phyloP scores from a whole-genome alignment of 192 early-diverging fungal genomes.

The Podochytrium sp. region DNA sequence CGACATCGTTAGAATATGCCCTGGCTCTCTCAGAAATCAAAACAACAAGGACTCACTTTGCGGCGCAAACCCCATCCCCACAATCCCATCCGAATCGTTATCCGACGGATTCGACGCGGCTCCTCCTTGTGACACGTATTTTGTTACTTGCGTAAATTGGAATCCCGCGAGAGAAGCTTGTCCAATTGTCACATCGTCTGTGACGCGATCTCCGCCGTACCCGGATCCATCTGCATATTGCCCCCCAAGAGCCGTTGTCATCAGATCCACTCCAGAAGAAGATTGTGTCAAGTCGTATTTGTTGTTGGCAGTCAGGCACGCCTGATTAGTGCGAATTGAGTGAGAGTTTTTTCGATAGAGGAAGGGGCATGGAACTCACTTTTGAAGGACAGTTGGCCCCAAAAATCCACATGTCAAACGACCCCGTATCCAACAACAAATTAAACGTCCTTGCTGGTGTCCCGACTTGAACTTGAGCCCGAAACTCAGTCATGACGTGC shows the following conservation, averaged over 20 bases:
- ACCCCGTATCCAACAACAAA: constrained; percentile 52
- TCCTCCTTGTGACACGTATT: neutral
- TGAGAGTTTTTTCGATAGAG: too few species aligned
- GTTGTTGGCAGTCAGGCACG: constrained; percentile 4
- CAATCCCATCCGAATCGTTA: constrained; percentile 3
- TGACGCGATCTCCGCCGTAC: constrained; percentile 3
- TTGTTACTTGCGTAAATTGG: constrained; percentile 12
- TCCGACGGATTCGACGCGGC: neutral
- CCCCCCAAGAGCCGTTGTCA: neutral
- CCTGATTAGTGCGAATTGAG: too few species aligned
- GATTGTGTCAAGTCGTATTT: neutral
- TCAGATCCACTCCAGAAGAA: constrained; percentile 2
- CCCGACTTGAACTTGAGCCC: constrained; percentile 35
- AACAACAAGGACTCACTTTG: neutral
- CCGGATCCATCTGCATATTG: constrained; percentile 12
- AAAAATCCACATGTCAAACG: constrained; percentile 44
- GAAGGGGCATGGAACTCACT: too few species aligned
- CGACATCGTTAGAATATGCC: neutral
- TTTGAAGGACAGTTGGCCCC: constrained; percentile 24
- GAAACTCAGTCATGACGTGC: constrained; percentile 32
- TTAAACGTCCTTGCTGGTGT: constrained; percentile 41
- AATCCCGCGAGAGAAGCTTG: neutral
- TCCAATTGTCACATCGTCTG: constrained; percentile 1
- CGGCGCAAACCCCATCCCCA: constrained; percentile 19
- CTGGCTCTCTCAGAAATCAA: neutral